Percentiles rank a stretch among this genome's conserved stretches.
These are phyloP conservation scores for Avena eriantha DNA, from an alignment of 176 grass and related monocot species.

Conservation along the genomic window DNA sequence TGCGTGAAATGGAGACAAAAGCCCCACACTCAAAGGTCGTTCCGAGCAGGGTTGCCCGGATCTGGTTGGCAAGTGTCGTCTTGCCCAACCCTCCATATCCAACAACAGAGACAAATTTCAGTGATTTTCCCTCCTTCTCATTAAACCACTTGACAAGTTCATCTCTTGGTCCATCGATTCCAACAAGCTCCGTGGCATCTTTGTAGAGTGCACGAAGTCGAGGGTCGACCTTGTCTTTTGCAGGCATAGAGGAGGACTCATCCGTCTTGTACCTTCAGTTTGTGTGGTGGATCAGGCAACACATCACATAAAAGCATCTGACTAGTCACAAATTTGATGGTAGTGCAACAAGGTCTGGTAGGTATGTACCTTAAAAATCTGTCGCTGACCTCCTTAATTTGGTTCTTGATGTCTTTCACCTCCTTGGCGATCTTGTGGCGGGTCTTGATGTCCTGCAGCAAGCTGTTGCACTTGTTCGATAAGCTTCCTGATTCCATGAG, in stretches of 20 bases:
- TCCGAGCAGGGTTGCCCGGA: neutral
- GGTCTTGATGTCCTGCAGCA: neutral
- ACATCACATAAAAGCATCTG: neutral
- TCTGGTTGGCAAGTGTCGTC: neutral
- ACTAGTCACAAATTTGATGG: neutral
- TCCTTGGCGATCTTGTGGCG: neutral
- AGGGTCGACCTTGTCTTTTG: neutral
- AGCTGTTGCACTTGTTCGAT: neutral
- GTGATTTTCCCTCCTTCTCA: neutral
- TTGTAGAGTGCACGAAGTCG: neutral
- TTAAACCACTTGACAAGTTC: constrained; percentile 18
- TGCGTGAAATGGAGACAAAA: constrained; percentile 14
- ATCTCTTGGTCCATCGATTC: constrained; percentile 8
- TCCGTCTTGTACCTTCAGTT: neutral
- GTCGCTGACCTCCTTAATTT: neutral
- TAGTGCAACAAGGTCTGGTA: neutral
- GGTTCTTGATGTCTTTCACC: neutral
- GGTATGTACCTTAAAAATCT: neutral
- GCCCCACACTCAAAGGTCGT: neutral
- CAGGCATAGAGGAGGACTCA: neutral
- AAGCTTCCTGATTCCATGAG: neutral
- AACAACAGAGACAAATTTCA: constrained; percentile 8
- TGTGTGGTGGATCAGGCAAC: neutral
- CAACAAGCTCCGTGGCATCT: neutral
- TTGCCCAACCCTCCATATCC: constrained; percentile 24